These are phyloP conservation scores for Fusarium vanettenii DNA, from an alignment of 2,329 filamentous ascomycete species.

Conservation along the genomic window DNA sequence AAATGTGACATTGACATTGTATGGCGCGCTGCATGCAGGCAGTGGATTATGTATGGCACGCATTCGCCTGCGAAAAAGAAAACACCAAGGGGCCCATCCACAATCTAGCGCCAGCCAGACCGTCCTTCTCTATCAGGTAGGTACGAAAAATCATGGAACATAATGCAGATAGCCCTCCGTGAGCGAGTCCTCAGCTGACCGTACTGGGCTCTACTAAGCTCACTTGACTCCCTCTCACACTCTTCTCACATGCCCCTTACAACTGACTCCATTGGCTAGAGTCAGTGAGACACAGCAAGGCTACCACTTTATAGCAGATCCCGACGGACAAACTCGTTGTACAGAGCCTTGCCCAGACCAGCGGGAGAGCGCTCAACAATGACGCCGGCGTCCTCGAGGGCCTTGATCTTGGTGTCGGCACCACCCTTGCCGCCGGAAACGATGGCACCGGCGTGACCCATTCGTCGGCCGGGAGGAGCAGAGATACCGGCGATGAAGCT, in stretches of 20 bases:
- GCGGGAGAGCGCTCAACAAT: conserved; percentile 96
- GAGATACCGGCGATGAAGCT: conserved; percentile 99
- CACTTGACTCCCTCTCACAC: conserved; percentile 22
- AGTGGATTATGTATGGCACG: conserved; percentile 34
- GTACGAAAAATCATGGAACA: conserved; percentile 46
- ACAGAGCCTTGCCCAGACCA: conserved; percentile 89
- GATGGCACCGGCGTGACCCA: conserved; percentile 99
- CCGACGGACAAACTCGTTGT: conserved; percentile 94
- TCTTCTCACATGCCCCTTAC: conserved; percentile 11
- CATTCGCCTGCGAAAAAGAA: conserved; percentile 32
- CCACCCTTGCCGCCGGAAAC: conserved; percentile 97
- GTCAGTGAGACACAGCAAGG: conserved; percentile 21
- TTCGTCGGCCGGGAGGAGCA: conserved; percentile 93
- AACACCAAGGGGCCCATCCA: conserved; percentile 39
- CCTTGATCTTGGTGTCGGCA: conserved; percentile 97
- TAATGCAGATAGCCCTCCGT: conserved; percentile 45
- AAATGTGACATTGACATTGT: conserved; percentile 43
- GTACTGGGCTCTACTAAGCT: conserved; percentile 36
- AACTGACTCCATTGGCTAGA: conserved; percentile 6
- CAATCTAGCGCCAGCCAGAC: conserved; percentile 43
- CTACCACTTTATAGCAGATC: conserved; percentile 81
- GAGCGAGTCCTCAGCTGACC: conserved; percentile 35
- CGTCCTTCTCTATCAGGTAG: conserved; percentile 50
- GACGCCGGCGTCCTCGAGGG: conserved; percentile 92
- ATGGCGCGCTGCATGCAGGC: conserved; percentile 38